phyloP scores from a whole-genome alignment of 2,329 filamentous ascomycete species.

The Teratosphaeria gauchensis region DNA sequence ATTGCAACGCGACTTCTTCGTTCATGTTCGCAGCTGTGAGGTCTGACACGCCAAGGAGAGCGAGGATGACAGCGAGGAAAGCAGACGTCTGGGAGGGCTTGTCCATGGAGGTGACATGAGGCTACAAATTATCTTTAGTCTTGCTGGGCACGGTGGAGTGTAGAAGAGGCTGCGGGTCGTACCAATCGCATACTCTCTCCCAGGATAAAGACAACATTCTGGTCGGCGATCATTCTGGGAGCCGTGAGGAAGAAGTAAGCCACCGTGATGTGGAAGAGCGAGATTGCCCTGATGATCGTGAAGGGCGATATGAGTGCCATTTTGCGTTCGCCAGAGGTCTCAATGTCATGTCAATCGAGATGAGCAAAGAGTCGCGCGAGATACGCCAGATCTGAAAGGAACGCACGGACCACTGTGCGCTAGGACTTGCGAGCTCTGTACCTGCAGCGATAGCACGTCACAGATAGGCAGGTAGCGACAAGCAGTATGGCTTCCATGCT shows the following conservation, averaged over 20 bases:
- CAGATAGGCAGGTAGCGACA: background rate
- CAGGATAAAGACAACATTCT: constrained; percentile 69
- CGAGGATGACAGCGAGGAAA: constrained; percentile 59
- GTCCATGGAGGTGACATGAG: constrained; percentile 58
- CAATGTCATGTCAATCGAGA: background rate
- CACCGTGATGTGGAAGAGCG: constrained; percentile 74
- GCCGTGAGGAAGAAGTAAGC: constrained; percentile 74
- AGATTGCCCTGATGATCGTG: constrained; percentile 71
- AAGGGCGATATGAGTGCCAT: constrained; percentile 78
- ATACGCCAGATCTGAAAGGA: background rate
- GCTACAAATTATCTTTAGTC: constrained; percentile 33
- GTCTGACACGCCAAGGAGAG: constrained; percentile 45
- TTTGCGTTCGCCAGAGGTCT: background rate
- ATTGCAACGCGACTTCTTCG: constrained; percentile 33
- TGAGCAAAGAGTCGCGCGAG: background rate
- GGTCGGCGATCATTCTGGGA: constrained; percentile 63
- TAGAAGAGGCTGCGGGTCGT: constrained; percentile 19
- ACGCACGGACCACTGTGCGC: background rate
- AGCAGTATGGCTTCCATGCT: background rate
- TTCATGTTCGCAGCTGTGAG: constrained; percentile 37
- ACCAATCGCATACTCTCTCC: constrained; percentile 79
- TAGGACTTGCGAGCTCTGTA: background rate
- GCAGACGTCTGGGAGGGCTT: constrained; percentile 58
- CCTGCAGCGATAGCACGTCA: background rate
- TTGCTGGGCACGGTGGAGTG: background rate